Conservation (phyloP, 768 basidiomycete genomes). For the Leccinum barrowsii region DNA sequence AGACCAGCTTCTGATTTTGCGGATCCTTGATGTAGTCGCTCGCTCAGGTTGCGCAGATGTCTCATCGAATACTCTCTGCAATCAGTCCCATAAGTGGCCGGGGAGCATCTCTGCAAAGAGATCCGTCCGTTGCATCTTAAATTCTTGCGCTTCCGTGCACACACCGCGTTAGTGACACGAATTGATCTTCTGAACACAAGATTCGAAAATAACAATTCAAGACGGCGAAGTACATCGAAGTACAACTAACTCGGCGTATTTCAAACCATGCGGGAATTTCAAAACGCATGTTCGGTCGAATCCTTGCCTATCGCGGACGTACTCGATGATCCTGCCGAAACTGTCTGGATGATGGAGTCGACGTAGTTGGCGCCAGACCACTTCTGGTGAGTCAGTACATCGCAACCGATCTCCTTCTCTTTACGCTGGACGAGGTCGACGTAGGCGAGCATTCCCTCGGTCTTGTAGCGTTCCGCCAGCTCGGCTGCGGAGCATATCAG, state of each 20-base stretch:
- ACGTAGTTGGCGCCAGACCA: slow-evolving; percentile 95
- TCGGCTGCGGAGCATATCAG: slow-evolving; percentile 49
- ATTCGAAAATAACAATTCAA: neutral
- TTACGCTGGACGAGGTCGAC: slow-evolving; percentile 84
- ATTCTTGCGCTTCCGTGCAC: neutral
- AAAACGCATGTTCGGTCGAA: slow-evolving; percentile 88
- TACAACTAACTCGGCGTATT: slow-evolving; percentile 3
- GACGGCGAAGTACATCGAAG: neutral
- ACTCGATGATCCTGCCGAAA: slow-evolving; percentile 86
- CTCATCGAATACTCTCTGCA: neutral
- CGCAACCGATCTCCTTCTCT: slow-evolving; percentile 84
- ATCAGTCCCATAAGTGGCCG: neutral
- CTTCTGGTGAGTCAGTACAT: slow-evolving; percentile 92
- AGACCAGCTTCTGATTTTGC: neutral
- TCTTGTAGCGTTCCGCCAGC: slow-evolving; percentile 74
- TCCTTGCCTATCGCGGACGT: slow-evolving; percentile 82
- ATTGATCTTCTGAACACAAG: slow-evolving; percentile 3
- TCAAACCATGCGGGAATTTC: slow-evolving; percentile 8
- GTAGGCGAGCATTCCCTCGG: slow-evolving; percentile 91
- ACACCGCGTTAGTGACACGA: neutral
- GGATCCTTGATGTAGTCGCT: slow-evolving; percentile 6
- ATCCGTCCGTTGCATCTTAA: slow-evolving; percentile 9
- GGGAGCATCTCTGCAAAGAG: slow-evolving; percentile 8
- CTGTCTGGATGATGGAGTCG: slow-evolving; percentile 77
- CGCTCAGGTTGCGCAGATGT: neutral